Evolutionary conservation across 192 early-diverging fungal genomes (phyloP).

Genomic region (Pilobolus umbonatus): DNA sequence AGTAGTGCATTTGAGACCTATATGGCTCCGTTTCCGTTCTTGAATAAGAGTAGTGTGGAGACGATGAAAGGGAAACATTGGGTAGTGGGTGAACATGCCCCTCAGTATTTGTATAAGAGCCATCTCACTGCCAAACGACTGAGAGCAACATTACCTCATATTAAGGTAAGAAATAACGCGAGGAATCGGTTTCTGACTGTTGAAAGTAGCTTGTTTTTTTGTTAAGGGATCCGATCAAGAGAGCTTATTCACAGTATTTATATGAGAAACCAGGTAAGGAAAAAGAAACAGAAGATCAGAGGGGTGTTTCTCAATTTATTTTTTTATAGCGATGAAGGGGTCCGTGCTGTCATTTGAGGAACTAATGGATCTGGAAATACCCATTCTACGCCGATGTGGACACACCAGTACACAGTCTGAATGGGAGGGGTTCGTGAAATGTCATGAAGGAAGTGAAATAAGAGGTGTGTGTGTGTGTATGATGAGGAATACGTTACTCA

Average conservation of each 20-base stretch:
- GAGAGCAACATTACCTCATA: slow-evolving; percentile 40
- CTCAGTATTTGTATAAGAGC: slow-evolving; percentile 31
- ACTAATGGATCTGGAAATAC: slow-evolving; percentile 28
- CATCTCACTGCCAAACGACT: slow-evolving; percentile 39
- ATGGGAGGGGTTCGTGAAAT: slow-evolving; percentile 31
- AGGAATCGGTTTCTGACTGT: background rate
- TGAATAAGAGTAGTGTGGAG: slow-evolving; percentile 8
- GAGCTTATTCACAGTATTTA: slow-evolving; percentile 47
- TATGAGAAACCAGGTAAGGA: slow-evolving; percentile 6
- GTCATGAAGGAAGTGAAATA: slow-evolving; percentile 33
- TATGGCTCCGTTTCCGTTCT: slow-evolving; percentile 23
- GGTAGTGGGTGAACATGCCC: slow-evolving; percentile 30
- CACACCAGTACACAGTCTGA: slow-evolving; percentile 28
- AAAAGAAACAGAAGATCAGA: background rate
- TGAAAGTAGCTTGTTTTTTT: slow-evolving; percentile 35
- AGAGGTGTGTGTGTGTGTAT: slow-evolving; percentile 2
- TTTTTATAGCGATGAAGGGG: background rate
- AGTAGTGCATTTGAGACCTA: slow-evolving; percentile 25
- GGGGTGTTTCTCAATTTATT: background rate
- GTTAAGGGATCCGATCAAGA: slow-evolving; percentile 45
- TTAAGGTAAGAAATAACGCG: slow-evolving; percentile 27
- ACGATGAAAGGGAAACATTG: slow-evolving; percentile 18
- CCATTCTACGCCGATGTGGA: slow-evolving; percentile 29
- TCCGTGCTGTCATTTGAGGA: slow-evolving; percentile 25
- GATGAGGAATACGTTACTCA: background rate